A percentile compares a stretch with the other conserved stretches of the same genome.
phyloP scores from a whole-genome alignment of 2,329 filamentous ascomycete genomes.

The Fusarium sp. region DNA sequence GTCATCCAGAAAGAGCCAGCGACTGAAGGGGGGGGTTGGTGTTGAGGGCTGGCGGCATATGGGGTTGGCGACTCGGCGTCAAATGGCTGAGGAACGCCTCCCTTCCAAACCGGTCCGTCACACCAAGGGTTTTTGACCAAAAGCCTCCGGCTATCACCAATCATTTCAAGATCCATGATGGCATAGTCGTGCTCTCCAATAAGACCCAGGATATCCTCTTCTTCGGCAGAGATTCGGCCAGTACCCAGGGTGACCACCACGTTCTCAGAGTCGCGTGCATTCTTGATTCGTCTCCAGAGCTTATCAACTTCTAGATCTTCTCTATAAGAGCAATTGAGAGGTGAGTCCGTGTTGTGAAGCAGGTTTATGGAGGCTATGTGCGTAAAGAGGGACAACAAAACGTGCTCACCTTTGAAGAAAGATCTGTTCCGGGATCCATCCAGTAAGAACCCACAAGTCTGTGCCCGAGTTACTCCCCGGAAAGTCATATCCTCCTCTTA shows the following conservation, averaged over 20 bases:
- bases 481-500: constrained; percentile 95
- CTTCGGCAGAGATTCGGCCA: constrained; percentile 77
- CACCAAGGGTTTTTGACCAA: constrained; percentile 97
- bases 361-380: not conserved
- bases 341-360: not conserved
- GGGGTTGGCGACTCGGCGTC: not conserved
- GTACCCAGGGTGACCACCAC: constrained; percentile 92
- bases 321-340: constrained; percentile 50
- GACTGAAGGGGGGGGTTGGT: constrained; percentile 23
- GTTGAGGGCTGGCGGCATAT: constrained; percentile 11
- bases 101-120: constrained; percentile 78
- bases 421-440: constrained; percentile 96
- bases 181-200: constrained; percentile 95
- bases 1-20: constrained; percentile 94
- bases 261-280: constrained; percentile 78
- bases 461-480: constrained; percentile 97
- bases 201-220: constrained; percentile 82
- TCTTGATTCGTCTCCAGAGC: constrained; percentile 80
- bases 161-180: constrained; percentile 77
- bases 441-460: constrained; percentile 89
- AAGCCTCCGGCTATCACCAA: constrained; percentile 69
- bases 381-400: not conserved
- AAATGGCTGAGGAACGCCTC: constrained; percentile 10
- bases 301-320: constrained; percentile 79
- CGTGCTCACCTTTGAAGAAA: constrained; percentile 76